Evolutionary conservation across 371 early-diverging fungal genomes (phyloP), one percentile per base, ranked within the genome.

Genomic region (Basidiobolus meristosporus): DNA sequence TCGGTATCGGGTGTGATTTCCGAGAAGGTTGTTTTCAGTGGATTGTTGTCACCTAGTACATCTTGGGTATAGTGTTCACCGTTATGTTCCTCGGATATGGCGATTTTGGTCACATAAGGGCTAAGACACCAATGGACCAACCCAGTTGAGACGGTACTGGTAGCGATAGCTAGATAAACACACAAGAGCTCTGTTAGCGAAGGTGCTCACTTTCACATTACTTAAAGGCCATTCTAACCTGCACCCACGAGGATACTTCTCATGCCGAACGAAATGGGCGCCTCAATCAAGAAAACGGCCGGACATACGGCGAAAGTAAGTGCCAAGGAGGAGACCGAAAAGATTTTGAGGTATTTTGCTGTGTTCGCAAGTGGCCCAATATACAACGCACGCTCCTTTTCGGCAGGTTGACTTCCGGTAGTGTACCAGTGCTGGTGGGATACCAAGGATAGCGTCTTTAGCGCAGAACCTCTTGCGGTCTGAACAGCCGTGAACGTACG

Each of bases 101-200:
- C n/a, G 18, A 14, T 36, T 36, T 14, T 5, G n/a, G 36, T 36
- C 9, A 40, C 41, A 17, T 42, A 42, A 15, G 42, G 42, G 11
- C 11, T 9, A 19, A 42, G 33, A 36, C 42, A 42, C 21, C 32
- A 42, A 35, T 42, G 42, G 12, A 42, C 36, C 15, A 42, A 23
- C 2, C 35, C 42, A 22, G 42, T 42, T 21, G 42, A 42, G 11
- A 35, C 9, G 16, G 23, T 16, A 7, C 28, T 26, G 18, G 42
- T 42, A 5, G 22, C 17, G 35, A 42, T 33, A 7, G 42, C 32
- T 30, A 30, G 12, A 30, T n/a, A n/a, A n/a, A n/a, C n/a, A n/a
- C n/a, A n/a, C n/a, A n/a, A n/a, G n/a, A n/a, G n/a, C n/a, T n/a
- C n/a, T n/a, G n/a, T n/a, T n/a, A n/a, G n/a, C n/a, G n/a, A n/a